phyloP scores from a whole-genome alignment of 2,329 filamentous ascomycete genomes.

The Colletotrichum sp. region DNA sequence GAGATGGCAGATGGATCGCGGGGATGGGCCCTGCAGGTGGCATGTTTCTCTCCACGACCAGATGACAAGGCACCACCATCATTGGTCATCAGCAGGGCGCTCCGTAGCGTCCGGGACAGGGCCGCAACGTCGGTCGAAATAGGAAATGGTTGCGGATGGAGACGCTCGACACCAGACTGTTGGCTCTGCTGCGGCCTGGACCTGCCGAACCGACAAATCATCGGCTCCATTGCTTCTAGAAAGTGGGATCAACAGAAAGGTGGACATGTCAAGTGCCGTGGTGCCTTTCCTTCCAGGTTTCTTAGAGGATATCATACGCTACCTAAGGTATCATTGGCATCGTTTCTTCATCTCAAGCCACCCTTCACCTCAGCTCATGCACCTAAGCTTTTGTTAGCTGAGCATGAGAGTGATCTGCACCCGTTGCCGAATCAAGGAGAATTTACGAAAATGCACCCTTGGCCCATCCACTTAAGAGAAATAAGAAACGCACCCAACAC shows the following conservation, averaged over 20 bases:
- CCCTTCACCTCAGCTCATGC: neutral
- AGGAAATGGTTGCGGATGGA: conserved; percentile 17
- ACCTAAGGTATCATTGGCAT: neutral
- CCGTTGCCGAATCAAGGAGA: neutral
- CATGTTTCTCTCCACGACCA: neutral
- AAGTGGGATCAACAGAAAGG: neutral
- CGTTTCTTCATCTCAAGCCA: neutral
- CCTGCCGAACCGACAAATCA: neutral
- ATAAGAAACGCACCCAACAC: neutral
- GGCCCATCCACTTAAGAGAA: neutral
- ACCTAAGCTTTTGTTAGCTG: neutral
- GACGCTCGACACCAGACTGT: neutral
- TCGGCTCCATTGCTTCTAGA: neutral
- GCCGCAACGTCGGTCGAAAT: conserved; percentile 9
- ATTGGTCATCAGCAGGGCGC: neutral
- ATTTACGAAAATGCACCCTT: neutral
- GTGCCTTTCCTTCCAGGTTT: neutral
- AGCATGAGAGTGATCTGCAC: neutral
- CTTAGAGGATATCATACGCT: no score
- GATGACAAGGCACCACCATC: neutral
- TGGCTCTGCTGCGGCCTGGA: neutral
- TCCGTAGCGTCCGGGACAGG: conserved; percentile 5
- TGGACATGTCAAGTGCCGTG: neutral
- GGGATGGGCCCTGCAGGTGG: neutral
- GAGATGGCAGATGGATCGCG: conserved; percentile 10